Conservation (phyloP, 2,329 filamentous ascomycete genomes). For the Onygena corvina region DNA sequence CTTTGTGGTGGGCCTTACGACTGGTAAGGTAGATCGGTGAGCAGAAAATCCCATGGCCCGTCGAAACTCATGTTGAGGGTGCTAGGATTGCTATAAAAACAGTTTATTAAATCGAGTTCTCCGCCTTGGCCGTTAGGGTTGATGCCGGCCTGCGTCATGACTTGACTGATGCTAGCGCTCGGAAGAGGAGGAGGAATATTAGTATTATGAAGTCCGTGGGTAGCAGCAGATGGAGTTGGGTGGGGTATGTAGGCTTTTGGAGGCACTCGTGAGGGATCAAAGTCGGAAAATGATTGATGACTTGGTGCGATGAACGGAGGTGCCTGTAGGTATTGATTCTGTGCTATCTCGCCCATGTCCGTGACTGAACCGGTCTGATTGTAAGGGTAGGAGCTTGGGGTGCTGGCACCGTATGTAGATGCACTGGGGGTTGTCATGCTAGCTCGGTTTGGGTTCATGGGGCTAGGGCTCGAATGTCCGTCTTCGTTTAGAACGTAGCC, state of each 20-base stretch:
- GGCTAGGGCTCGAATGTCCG: slow-evolving; percentile 2
- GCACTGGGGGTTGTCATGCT: background rate
- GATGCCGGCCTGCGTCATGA: background rate
- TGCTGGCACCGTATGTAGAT: background rate
- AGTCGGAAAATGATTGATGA: background rate
- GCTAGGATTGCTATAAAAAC: slow-evolving; percentile 1
- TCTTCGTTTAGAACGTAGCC: slow-evolving; percentile 15
- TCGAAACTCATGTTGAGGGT: background rate
- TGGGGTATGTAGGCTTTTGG: slow-evolving; percentile 2
- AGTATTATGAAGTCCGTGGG: background rate
- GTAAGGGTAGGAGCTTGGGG: background rate
- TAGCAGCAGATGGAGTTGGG: background rate
- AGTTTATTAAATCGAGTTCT: background rate
- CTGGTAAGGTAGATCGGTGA: background rate
- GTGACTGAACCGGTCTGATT: background rate
- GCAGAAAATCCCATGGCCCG: slow-evolving; percentile 1
- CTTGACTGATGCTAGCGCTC: background rate
- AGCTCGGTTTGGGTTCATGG: background rate
- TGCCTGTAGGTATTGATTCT: too few species aligned
- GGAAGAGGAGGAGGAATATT: background rate
- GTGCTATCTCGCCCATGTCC: background rate
- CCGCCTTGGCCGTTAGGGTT: background rate
- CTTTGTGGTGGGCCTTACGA: background rate
- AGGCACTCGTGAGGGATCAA: background rate
- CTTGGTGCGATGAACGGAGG: background rate